Evolutionary conservation across 2,329 filamentous ascomycete genomes (phyloP).

Genomic region (Sclerotinia borealis): DNA sequence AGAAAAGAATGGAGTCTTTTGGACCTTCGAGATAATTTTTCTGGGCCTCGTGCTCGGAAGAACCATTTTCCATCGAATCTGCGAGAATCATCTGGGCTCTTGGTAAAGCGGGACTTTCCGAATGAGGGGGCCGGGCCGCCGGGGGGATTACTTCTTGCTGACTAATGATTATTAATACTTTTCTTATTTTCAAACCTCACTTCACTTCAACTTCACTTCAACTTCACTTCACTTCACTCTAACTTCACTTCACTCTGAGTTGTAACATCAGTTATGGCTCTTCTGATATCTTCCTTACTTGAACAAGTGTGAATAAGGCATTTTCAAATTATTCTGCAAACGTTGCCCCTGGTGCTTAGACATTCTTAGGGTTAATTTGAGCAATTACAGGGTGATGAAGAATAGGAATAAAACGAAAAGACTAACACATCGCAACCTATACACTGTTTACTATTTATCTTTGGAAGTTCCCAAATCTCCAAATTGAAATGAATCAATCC

Average conservation of each 20-base stretch:
- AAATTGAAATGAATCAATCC: neutral
- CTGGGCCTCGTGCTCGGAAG: slow-evolving; percentile 6
- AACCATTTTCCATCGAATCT: slow-evolving; percentile 8
- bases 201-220: neutral
- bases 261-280: too few species aligned
- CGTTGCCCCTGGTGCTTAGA: neutral
- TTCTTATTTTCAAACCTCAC: neutral
- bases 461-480: neutral
- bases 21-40: slow-evolving; percentile 9
- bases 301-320: neutral
- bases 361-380: neutral
- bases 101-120: neutral
- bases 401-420: too few species aligned
- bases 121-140: slow-evolving; percentile 6
- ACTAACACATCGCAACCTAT: neutral
- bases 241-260: too few species aligned
- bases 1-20: slow-evolving; percentile 5
- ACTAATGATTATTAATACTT: neutral
- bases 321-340: neutral
- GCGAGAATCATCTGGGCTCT: slow-evolving; percentile 4
- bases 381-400: neutral
- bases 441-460: neutral
- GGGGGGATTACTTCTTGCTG: neutral
- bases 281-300: too few species aligned
- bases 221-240: neutral